Evolutionary conservation across 805 yeast genomes (phyloP).

Genomic region (Peterozyma xylosa): DNA sequence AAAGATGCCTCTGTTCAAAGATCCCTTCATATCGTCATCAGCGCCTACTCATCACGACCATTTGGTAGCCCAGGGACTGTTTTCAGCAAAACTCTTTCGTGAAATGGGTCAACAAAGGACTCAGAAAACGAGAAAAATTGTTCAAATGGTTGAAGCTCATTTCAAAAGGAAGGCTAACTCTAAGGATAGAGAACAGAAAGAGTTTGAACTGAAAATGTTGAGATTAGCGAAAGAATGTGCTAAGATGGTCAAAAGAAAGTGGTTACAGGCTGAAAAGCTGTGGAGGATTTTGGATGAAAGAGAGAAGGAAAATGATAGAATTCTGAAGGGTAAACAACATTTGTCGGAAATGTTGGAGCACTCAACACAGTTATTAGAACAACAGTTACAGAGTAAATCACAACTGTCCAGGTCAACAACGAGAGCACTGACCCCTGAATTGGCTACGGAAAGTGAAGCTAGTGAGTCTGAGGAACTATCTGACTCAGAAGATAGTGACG

Average conservation of each 20-base stretch:
- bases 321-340: conserved; percentile 79
- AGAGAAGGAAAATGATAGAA: conserved; percentile 72
- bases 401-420: conserved; percentile 11
- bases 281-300: conserved; percentile 65
- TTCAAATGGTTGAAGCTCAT: conserved; percentile 79
- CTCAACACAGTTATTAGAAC: conserved; percentile 83
- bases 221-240: conserved; percentile 76
- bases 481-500: conserved; percentile 14
- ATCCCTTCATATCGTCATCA: conserved; percentile 31
- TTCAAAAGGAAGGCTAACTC: conserved; percentile 84
- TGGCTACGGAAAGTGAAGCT: conserved; percentile 9
- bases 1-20: conserved; percentile 26
- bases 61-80: conserved; percentile 66
- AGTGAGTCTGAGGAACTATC: conserved; percentile 12
- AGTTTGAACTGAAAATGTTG: conserved; percentile 61
- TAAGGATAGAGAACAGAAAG: conserved; percentile 72
- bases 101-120: conserved; percentile 59
- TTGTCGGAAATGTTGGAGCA: conserved; percentile 83
- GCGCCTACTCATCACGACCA: conserved; percentile 60
- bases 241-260: conserved; percentile 79
- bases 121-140: conserved; percentile 62
- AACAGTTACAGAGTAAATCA: conserved; percentile 51
- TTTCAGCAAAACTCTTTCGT: conserved; percentile 61
- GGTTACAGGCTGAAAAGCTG: conserved; percentile 86
- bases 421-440: conserved; percentile 19